Evolutionary conservation across 108 stramenopile genomes (phyloP).

Genomic region (Parmales sp.): DNA sequence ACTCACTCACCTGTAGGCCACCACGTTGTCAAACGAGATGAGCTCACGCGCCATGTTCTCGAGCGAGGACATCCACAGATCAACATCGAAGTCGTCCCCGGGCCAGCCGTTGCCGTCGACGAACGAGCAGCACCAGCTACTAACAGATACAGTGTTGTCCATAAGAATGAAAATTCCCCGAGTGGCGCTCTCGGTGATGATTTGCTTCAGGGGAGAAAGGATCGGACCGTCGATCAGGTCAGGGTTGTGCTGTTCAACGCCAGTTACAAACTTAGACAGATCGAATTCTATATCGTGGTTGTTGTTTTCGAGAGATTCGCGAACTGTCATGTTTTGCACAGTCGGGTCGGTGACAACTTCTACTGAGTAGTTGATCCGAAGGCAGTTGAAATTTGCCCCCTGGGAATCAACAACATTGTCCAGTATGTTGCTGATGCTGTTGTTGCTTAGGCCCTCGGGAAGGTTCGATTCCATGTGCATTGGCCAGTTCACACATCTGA

Average conservation of each 20-base stretch:
- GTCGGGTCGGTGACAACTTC: slow-evolving; percentile 1
- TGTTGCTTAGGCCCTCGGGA: slow-evolving; percentile 11
- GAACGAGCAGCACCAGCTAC: slow-evolving; percentile 17
- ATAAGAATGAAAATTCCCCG: neutral
- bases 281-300: neutral
- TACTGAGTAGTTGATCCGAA: slow-evolving; percentile 16
- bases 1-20: too few species aligned
- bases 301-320: slow-evolving; percentile 5
- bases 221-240: slow-evolving; percentile 5
- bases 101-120: slow-evolving; percentile 17
- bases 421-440: neutral
- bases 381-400: slow-evolving; percentile 9
- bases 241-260: slow-evolving; percentile 11
- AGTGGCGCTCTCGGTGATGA: neutral
- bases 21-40: neutral
- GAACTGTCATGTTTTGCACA: slow-evolving; percentile 13
- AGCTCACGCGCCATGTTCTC: slow-evolving; percentile 8
- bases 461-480: slow-evolving; percentile 19
- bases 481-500: slow-evolving; percentile 18
- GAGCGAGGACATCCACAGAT: neutral
- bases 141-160: slow-evolving; percentile 10
- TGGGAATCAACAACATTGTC: slow-evolving; percentile 8
- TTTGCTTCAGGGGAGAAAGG: neutral
- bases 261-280: neutral
- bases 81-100: slow-evolving; percentile 1